A percentile compares a stretch with the other conserved stretches of the same genome.
Evolutionary conservation across 805 yeast genomes (phyloP).

Genomic region (Lipomyces orientalis): DNA sequence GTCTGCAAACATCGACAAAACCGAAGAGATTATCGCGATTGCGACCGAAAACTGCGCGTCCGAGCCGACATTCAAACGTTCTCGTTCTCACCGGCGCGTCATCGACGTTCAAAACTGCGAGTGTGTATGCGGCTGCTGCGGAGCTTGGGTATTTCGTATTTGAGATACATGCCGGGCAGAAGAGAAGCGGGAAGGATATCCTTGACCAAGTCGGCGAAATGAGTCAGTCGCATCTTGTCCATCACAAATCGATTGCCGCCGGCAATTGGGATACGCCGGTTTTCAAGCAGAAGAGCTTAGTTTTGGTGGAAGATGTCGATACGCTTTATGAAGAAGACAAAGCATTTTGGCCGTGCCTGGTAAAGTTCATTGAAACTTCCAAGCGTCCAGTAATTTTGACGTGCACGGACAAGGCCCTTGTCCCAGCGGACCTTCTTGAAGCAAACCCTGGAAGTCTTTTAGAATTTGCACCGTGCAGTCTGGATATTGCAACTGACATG

Average conservation of each 20-base stretch:
- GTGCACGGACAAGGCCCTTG: constrained; percentile 55
- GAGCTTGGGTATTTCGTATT: constrained; percentile 72
- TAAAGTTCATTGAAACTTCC: constrained; percentile 62
- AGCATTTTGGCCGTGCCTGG: constrained; percentile 78
- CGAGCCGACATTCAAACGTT: constrained; percentile 42
- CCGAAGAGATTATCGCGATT: constrained; percentile 12
- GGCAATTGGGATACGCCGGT: neutral
- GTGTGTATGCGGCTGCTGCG: constrained; percentile 69
- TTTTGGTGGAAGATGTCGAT: constrained; percentile 87
- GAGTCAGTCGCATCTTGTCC: constrained; percentile 82
- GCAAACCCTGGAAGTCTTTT: constrained; percentile 51
- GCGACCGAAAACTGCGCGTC: constrained; percentile 49
- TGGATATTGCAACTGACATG: constrained; percentile 38
- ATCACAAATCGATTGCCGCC: constrained; percentile 40
- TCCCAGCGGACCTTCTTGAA: constrained; percentile 58
- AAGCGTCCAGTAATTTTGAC: constrained; percentile 75
- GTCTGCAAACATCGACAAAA: neutral
- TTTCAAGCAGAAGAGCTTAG: constrained; percentile 63
- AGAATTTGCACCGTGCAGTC: constrained; percentile 40
- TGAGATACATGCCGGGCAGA: constrained; percentile 78
- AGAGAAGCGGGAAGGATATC: constrained; percentile 75
- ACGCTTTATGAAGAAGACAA: constrained; percentile 76
- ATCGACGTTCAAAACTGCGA: constrained; percentile 80
- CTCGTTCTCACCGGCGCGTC: constrained; percentile 70
- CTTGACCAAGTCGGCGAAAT: constrained; percentile 70